Percentiles rank a stretch among this genome's conserved stretches.
Conservation (phyloP, 352 stramenopile genomes). For the Pythium aphanidermatum region DNA sequence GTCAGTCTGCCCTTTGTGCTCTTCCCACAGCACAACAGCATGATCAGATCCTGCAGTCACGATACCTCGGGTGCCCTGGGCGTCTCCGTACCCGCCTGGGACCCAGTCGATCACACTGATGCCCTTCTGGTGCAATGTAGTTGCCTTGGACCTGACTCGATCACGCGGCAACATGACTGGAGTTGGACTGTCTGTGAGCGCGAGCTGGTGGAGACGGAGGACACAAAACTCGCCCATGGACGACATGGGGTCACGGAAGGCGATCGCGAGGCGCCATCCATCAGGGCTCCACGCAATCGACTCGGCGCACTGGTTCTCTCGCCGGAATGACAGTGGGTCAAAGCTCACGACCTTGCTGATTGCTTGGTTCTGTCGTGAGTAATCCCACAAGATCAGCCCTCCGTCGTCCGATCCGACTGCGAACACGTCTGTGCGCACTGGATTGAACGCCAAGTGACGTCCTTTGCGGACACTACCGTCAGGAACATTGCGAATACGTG, state of each 20-base stretch:
- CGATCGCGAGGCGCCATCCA: slow-evolving; percentile 67
- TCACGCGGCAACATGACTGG: slow-evolving; percentile 44
- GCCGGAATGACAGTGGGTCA: slow-evolving; percentile 49
- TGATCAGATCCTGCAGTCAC: slow-evolving; percentile 72
- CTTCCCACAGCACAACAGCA: slow-evolving; percentile 69
- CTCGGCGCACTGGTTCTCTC: slow-evolving; percentile 58
- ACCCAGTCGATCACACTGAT: slow-evolving; percentile 72
- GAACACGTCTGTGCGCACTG: slow-evolving; percentile 63
- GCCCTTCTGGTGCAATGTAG: slow-evolving; percentile 48
- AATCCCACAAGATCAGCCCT: slow-evolving; percentile 75
- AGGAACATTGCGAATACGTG: slow-evolving; percentile 48
- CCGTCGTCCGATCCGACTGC: slow-evolving; percentile 75
- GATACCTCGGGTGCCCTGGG: slow-evolving; percentile 39
- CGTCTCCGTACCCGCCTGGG: slow-evolving; percentile 37
- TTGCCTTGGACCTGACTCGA: slow-evolving; percentile 54
- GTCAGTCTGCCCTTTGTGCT: slow-evolving; percentile 38
- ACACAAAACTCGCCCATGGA: slow-evolving; percentile 71
- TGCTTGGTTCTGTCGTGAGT: slow-evolving; percentile 50
- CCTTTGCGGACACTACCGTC: slow-evolving; percentile 66
- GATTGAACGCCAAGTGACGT: slow-evolving; percentile 72
- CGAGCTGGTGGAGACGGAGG: slow-evolving; percentile 59
- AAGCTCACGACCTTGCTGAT: slow-evolving; percentile 60
- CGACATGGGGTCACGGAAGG: slow-evolving; percentile 62
- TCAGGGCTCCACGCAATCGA: slow-evolving; percentile 72
- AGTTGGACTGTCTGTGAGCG: slow-evolving; percentile 34